Conservation (phyloP, 2,329 filamentous ascomycete species). For the Calonectria leucothoes region DNA sequence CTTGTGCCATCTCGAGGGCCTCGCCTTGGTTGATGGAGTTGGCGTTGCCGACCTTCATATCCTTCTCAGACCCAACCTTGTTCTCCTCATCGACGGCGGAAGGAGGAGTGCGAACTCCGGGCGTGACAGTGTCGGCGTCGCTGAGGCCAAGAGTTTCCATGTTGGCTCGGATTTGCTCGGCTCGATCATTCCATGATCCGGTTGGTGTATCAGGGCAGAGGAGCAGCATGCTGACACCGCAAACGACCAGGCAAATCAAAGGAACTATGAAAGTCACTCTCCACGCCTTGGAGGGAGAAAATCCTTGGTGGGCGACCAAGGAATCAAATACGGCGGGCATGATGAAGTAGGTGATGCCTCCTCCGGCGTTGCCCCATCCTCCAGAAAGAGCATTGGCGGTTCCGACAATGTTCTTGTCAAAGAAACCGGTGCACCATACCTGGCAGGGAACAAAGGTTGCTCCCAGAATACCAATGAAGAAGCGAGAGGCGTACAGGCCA, state of each 20-base stretch:
- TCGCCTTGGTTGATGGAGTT: conserved; percentile 62
- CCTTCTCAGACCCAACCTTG: conserved; percentile 49
- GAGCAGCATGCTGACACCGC: conserved; percentile 76
- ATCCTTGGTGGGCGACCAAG: conserved; percentile 68
- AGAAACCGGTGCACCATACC: conserved; percentile 93
- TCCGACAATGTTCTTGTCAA: conserved; percentile 91
- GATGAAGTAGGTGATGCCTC: conserved; percentile 91
- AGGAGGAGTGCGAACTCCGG: conserved; percentile 57
- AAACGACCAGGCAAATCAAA: conserved; percentile 77
- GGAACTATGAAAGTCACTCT: conserved; percentile 87
- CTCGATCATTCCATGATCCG: conserved; percentile 83
- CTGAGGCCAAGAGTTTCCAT: conserved; percentile 58
- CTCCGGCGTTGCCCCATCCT: conserved; percentile 88
- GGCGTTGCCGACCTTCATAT: conserved; percentile 51
- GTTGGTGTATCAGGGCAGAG: conserved; percentile 85
- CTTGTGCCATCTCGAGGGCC: conserved; percentile 65
- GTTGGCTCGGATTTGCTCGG: conserved; percentile 66
- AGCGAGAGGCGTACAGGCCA: conserved; percentile 78
- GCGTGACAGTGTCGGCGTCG: conserved; percentile 58
- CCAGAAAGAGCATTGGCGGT: conserved; percentile 88
- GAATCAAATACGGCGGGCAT: conserved; percentile 93
- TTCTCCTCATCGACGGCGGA: conserved; percentile 48
- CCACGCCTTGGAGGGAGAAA: conserved; percentile 80
- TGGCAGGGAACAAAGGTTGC: conserved; percentile 87
- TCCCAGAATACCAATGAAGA: conserved; percentile 85